phyloP scores from a whole-genome alignment of 345 rosid genomes.

The Populus deltoides region DNA sequence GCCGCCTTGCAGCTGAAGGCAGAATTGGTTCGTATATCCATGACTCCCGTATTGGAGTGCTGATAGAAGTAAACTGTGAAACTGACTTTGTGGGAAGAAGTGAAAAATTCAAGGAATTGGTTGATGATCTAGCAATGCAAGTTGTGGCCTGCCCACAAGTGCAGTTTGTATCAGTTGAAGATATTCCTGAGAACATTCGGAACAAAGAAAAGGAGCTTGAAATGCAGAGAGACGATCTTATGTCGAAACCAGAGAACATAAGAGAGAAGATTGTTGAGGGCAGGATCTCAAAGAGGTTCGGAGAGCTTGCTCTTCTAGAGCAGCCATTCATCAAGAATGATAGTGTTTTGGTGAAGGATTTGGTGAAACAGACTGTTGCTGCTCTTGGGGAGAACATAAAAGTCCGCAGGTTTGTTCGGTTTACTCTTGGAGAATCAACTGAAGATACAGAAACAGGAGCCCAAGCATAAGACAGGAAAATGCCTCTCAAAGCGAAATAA shows the following conservation, averaged over 20 bases:
- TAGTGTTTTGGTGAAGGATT: conserved; percentile 67
- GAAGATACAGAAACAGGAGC: conserved; percentile 28
- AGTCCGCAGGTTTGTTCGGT: conserved; percentile 62
- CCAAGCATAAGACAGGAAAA: conserved; percentile 10
- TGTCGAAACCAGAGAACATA: conserved; percentile 84
- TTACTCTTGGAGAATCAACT: conserved; percentile 68
- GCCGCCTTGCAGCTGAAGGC: conserved; percentile 94
- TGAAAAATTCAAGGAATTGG: conserved; percentile 76
- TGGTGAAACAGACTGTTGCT: conserved; percentile 78
- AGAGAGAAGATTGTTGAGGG: conserved; percentile 88
- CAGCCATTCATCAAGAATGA: conserved; percentile 79
- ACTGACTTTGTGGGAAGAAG: conserved; percentile 80
- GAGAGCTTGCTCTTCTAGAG: conserved; percentile 72
- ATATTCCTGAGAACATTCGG: conserved; percentile 50
- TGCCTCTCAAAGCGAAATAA: neutral
- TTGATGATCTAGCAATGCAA: conserved; percentile 56
- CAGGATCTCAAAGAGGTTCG: conserved; percentile 77
- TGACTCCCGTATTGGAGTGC: conserved; percentile 82
- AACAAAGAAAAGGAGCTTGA: conserved; percentile 77
- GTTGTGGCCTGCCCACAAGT: conserved; percentile 86
- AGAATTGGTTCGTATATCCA: conserved; percentile 90
- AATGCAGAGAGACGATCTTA: conserved; percentile 86
- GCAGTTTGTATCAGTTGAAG: conserved; percentile 67
- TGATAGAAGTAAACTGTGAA: conserved; percentile 91
- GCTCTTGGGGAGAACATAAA: conserved; percentile 90